A percentile compares a stretch with the other conserved stretches of the same genome.
Conservation (phyloP, 805 yeast species). For the Maudiozyma barnettii region DNA sequence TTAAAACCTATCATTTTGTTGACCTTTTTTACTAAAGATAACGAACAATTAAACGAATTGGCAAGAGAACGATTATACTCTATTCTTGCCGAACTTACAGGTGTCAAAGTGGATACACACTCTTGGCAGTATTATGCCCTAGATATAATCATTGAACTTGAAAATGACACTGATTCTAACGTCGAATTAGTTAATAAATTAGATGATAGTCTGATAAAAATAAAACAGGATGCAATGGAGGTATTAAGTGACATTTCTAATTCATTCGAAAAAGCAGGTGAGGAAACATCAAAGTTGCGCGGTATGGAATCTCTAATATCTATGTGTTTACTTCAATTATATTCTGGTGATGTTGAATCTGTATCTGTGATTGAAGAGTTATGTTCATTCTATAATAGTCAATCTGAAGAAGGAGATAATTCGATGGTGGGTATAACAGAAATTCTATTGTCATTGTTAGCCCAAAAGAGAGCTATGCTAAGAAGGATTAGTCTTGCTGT, state of each 20-base stretch:
- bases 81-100: conserved; percentile 49
- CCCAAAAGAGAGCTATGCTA: conserved; percentile 49
- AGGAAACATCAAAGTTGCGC: not conserved
- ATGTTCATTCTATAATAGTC: conserved; percentile 30
- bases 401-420: conserved; percentile 26
- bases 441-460: conserved; percentile 45
- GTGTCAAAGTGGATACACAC: conserved; percentile 26
- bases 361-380: conserved; percentile 66
- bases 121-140: conserved; percentile 54
- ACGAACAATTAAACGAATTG: conserved; percentile 17
- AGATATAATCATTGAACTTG: conserved; percentile 27
- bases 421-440: conserved; percentile 47
- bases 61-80: conserved; percentile 61
- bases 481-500: conserved; percentile 47
- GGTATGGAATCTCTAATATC: conserved; percentile 74
- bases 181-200: conserved; percentile 32
- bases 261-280: conserved; percentile 26
- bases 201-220: conserved; percentile 47
- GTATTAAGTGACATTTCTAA: conserved; percentile 36
- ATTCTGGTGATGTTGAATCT: conserved; percentile 68
- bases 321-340: conserved; percentile 66
- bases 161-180: conserved; percentile 10
- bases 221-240: conserved; percentile 41
- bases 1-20: conserved; percentile 24
- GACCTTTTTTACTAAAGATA: conserved; percentile 25